Evolutionary conservation across 148 eudicot genomes (phyloP).

Genomic region (Salicornia ramosissima): DNA sequence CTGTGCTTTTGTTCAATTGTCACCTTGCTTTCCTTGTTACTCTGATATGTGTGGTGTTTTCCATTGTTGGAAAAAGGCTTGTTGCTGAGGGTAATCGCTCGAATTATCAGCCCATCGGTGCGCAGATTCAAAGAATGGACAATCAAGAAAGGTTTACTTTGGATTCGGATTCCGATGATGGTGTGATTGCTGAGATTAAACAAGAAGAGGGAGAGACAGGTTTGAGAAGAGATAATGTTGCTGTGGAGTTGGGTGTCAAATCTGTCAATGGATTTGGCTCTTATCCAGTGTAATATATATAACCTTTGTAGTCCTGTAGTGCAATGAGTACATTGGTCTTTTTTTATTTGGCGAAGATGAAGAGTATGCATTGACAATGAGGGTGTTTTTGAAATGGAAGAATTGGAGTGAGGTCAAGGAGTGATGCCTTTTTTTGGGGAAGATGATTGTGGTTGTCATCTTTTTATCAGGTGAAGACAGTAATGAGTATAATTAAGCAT

Average conservation of each 20-base stretch:
- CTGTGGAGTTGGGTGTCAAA: conserved; percentile 31
- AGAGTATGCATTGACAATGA: neutral
- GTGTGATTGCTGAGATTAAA: conserved; percentile 29
- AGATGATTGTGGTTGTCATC: neutral
- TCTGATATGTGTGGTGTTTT: conserved; percentile 39
- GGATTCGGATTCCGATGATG: conserved; percentile 57
- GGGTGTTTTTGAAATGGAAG: neutral
- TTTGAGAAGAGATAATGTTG: conserved; percentile 33
- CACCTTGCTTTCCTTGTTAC: conserved; percentile 64
- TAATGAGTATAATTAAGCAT: neutral
- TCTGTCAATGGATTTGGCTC: conserved; percentile 45
- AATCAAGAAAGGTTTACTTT: conserved; percentile 43
- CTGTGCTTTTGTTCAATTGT: conserved; percentile 62
- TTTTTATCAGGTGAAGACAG: neutral
- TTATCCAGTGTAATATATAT: conserved; percentile 28
- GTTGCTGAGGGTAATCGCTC: conserved; percentile 24
- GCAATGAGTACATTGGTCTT: neutral
- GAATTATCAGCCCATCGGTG: conserved; percentile 54
- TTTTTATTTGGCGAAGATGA: neutral
- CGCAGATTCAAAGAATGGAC: conserved; percentile 33
- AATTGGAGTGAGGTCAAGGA: neutral
- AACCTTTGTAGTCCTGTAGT: neutral
- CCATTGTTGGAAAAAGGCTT: conserved; percentile 34
- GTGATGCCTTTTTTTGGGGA: neutral
- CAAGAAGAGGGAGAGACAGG: conserved; percentile 28